These are phyloP conservation scores for Grosmannia huntii DNA, from an alignment of 2,329 filamentous ascomycete species.

Conservation along the genomic window DNA sequence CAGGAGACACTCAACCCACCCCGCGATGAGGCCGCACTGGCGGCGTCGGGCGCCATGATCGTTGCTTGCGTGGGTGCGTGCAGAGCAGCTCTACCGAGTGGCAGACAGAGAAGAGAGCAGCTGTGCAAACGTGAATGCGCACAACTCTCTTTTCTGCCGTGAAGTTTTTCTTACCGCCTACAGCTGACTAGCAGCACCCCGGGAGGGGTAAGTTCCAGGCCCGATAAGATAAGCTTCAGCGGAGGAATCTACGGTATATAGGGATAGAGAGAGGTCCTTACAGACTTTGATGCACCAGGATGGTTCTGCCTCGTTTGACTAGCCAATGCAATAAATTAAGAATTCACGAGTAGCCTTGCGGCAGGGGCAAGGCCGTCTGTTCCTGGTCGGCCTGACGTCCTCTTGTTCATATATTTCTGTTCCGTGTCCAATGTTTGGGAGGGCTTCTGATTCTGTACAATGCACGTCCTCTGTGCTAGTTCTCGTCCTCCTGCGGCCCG, in stretches of 20 bases:
- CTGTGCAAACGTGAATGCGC: too few relatives aligned
- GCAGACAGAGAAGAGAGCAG: too few relatives aligned
- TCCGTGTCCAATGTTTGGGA: too few relatives aligned
- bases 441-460: too few relatives aligned
- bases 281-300: too few relatives aligned
- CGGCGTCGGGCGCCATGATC: neutral
- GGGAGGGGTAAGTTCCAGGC: neutral
- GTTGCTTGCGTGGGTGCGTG: neutral
- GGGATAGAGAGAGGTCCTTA: too few relatives aligned
- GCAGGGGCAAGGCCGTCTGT: too few relatives aligned
- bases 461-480: neutral
- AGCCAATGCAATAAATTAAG: neutral
- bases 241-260: too few relatives aligned
- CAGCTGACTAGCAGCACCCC: neutral
- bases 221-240: constrained; percentile 5
- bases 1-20: neutral
- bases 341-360: neutral
- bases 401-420: neutral
- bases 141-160: neutral
- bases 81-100: neutral
- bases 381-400: neutral
- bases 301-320: too few relatives aligned
- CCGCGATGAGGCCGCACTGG: neutral
- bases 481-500: constrained; percentile 11
- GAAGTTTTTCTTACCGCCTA: neutral